Evolutionary conservation across 2,329 filamentous ascomycete genomes (phyloP), one percentile per base, ranked within the genome.

Genomic region (Alternaria triticimaculans): DNA sequence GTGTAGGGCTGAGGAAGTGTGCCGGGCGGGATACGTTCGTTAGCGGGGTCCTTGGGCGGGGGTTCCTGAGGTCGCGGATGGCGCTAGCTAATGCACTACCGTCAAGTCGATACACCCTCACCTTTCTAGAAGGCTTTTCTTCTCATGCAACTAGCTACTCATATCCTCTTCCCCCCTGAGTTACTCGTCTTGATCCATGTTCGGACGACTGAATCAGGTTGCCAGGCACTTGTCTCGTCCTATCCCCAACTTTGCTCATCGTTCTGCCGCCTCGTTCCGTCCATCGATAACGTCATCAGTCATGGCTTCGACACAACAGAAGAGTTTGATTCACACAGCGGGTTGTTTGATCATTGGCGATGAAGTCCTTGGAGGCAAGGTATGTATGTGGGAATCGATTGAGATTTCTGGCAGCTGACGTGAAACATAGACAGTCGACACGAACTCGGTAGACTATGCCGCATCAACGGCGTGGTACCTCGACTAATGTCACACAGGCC

Each of bases 281-380:
- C 54, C 72, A 21, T 71, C 75, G 56, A 77, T 78, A 67, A 78
- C 79, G 78, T 81, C 79, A 78, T 76, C 77, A 53, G 72, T 76
- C 66, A 84, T 86, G 73, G 82, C 84, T 30, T 51, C 67, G 37
- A 84, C 88, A 56, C 85, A 87, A 67, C 86, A 86, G 74, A 84
- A 86, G 72, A 85, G 89, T 76, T 89, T 87, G 64, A 96, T 98
- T 71, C 90, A 93, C 77, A 97, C 94, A 50, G 96, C 95, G 11
- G 95, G 92, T 60, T 97, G 93, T 80, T 82, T 98, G 68, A 94
- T 99, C 64, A 98, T 99, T 73, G 95, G 95, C n/a, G 95, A 98
- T 82, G 95, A 97, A 80, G 94, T 98, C 6, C 85, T 98, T 5
- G 94, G 94, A 21, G 95, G 96, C 73, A 98, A 98, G 90, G 94